phyloP scores from a whole-genome alignment of 306 rosid species.

The Purshia tridentata region DNA sequence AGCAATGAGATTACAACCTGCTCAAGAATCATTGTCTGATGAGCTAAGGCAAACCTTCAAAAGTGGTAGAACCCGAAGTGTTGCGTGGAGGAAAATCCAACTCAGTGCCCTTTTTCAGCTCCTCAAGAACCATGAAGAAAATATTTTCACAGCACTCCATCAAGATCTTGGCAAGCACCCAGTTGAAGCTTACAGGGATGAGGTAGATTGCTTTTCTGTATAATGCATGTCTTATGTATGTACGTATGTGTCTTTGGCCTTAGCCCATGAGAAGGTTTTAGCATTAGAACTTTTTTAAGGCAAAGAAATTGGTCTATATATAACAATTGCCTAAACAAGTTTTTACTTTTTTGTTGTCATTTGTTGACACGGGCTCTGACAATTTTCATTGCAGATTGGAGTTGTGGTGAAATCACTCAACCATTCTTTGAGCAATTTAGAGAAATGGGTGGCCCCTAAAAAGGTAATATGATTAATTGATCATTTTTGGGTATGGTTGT shows the following conservation, averaged over 20 bases:
- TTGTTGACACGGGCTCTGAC: too few species aligned
- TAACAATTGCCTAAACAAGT: neutral
- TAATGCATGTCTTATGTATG: too few species aligned
- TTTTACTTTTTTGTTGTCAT: neutral
- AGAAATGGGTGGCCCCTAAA: constrained; percentile 75
- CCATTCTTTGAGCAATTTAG: constrained; percentile 40
- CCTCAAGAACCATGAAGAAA: constrained; percentile 54
- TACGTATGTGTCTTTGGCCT: too few species aligned
- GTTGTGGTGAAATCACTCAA: constrained; percentile 55
- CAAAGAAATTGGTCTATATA: neutral
- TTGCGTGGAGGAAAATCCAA: constrained; percentile 78
- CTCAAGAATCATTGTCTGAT: constrained; percentile 37
- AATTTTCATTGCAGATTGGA: constrained; percentile 52
- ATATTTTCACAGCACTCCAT: constrained; percentile 51
- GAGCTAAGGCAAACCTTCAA: constrained; percentile 58
- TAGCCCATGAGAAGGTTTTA: too few species aligned
- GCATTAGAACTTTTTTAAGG: neutral
- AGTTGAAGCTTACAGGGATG: constrained; percentile 71
- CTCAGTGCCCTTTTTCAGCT: constrained; percentile 50
- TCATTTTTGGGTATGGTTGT: neutral
- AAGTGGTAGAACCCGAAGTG: constrained; percentile 55
- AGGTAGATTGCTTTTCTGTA: constrained; percentile 36
- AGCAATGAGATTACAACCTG: constrained; percentile 8
- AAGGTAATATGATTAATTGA: constrained; percentile 31
- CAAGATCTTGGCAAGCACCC: constrained; percentile 92